Evolutionary conservation across 1,284 basidiomycete species (phyloP).

Genomic region (Rhodotorula sp.): DNA sequence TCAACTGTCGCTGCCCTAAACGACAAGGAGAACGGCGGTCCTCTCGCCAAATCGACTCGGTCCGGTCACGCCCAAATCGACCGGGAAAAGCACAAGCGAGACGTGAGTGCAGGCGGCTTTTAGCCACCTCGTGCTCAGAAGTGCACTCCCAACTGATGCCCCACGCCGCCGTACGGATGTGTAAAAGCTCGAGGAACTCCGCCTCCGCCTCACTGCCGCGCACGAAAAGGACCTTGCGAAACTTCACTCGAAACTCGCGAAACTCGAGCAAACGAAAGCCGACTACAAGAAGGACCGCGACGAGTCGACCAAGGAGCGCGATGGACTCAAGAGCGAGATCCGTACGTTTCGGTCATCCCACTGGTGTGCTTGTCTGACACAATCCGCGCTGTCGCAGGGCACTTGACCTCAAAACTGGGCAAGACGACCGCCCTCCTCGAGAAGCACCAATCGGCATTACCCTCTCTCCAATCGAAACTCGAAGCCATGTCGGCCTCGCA

Average conservation of each 20-base stretch:
- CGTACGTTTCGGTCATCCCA: slow-evolving; percentile 17
- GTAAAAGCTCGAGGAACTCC: slow-evolving; percentile 33
- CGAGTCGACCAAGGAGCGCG: slow-evolving; percentile 18
- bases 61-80: not conserved
- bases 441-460: slow-evolving; percentile 33
- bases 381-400: not conserved
- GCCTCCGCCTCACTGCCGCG: slow-evolving; percentile 3
- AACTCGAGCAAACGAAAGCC: slow-evolving; percentile 6
- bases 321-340: slow-evolving; percentile 27
- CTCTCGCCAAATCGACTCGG: slow-evolving; percentile 1
- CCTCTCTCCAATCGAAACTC: slow-evolving; percentile 33
- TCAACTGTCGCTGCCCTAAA: not conserved
- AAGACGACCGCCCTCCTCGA: slow-evolving; percentile 24
- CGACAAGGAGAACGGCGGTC: slow-evolving; percentile 31
- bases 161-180: not conserved
- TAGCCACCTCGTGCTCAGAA: not conserved
- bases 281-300: slow-evolving; percentile 19
- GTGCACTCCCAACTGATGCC: too few relatives aligned
- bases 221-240: slow-evolving; percentile 33
- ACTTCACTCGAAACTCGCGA: slow-evolving; percentile 19
- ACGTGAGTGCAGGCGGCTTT: slow-evolving; percentile 6
- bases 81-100: slow-evolving; percentile 27
- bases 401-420: slow-evolving; percentile 25
- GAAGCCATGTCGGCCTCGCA: slow-evolving; percentile 25
- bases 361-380: not conserved